Evolutionary conservation across 129 eudicot genomes (phyloP).

Genomic region (Tanacetum coccineum): DNA sequence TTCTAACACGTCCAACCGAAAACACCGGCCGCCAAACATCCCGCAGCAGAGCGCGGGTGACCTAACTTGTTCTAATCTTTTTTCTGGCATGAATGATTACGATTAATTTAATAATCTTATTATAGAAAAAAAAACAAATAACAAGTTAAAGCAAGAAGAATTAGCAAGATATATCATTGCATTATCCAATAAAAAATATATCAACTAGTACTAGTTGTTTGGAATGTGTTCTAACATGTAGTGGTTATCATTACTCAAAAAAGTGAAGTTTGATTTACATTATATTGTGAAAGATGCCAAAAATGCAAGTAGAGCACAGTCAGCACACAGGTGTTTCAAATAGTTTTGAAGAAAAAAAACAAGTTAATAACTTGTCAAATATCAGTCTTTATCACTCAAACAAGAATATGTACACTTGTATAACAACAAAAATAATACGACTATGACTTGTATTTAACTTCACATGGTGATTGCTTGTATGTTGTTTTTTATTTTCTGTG

Average conservation of each 20-base stretch:
- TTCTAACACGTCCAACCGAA: no score
- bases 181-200: not conserved
- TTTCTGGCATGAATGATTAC: no score
- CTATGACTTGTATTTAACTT: not conserved
- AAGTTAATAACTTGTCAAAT: not conserved
- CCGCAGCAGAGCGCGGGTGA: no score
- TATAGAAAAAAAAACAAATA: no score
- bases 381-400: not conserved
- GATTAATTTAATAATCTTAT: no score
- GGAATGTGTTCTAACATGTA: slow-evolving; percentile 15
- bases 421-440: not conserved
- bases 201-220: not conserved
- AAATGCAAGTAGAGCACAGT: not conserved
- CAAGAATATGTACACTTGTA: not conserved
- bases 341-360: slow-evolving; percentile 3
- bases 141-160: not conserved
- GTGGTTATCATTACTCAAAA: slow-evolving; percentile 17
- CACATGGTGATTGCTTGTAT: no score
- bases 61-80: no score
- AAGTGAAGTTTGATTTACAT: not conserved
- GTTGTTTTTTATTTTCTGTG: no score
- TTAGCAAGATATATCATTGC: slow-evolving; percentile 4
- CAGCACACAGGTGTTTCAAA: slow-evolving; percentile 2
- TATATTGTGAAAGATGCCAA: not conserved
- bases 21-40: no score